These are phyloP conservation scores for Jacaranda copaia DNA, from an alignment of 257 asterid genomes.

Conservation along the genomic window DNA sequence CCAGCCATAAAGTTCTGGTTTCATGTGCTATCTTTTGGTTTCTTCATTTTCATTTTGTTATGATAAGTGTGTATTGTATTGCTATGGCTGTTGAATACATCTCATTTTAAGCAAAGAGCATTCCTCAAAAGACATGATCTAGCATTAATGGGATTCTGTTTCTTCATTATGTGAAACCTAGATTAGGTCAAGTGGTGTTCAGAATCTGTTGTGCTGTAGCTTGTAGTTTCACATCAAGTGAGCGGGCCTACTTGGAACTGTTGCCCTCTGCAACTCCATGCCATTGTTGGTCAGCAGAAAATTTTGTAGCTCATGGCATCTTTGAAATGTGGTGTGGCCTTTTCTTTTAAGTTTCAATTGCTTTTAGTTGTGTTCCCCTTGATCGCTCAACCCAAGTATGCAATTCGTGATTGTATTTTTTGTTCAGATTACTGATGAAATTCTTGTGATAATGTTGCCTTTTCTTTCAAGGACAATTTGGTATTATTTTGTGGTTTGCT, in stretches of 20 bases:
- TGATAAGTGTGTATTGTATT: not conserved
- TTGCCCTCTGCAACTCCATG: not conserved
- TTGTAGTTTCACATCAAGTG: not conserved
- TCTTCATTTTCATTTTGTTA: not conserved
- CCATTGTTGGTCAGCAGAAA: not conserved
- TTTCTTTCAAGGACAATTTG: constrained; percentile 1
- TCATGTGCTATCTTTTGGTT: not conserved
- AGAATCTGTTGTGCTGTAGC: not conserved
- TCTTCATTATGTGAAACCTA: not conserved
- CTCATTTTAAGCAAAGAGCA: too few relatives aligned
- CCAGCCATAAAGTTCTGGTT: not conserved
- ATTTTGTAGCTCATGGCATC: not conserved
- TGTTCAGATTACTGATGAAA: not conserved
- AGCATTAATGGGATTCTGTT: not conserved
- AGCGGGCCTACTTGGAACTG: not conserved
- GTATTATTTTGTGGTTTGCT: constrained; percentile 8
- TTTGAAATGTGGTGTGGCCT: not conserved
- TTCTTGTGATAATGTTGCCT: not conserved
- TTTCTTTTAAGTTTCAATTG: not conserved
- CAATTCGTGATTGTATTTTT: not conserved
- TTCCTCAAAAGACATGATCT: not conserved
- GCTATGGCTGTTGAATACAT: too few relatives aligned
- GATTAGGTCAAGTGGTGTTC: not conserved
- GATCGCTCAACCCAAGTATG: not conserved
- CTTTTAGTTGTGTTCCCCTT: not conserved